Percentiles rank a stretch among this genome's conserved stretches.
Conservation (phyloP, 208 protist genomes). For the Herpetomonas samuelpessoai region DNA sequence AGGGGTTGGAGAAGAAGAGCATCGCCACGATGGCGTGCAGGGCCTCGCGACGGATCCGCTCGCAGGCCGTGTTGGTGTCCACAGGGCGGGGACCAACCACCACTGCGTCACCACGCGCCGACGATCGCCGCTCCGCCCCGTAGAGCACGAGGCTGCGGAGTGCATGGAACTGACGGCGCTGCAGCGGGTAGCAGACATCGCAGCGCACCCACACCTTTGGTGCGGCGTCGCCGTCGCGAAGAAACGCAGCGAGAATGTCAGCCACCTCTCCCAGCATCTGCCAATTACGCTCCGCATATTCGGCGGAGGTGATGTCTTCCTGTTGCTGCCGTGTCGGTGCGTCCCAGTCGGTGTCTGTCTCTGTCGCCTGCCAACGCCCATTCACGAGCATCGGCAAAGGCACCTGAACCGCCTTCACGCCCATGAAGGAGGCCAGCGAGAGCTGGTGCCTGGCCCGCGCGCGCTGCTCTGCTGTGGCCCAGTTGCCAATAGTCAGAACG, state of each 20-base stretch:
- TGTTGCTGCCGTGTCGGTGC: constrained; percentile 13
- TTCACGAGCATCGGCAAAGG: constrained; percentile 45
- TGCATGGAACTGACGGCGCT: constrained; percentile 51
- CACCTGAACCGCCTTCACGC: constrained; percentile 59
- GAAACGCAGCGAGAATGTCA: constrained; percentile 33
- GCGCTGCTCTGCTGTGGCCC: constrained; percentile 21
- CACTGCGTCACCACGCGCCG: no score
- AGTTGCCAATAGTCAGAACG: constrained; percentile 31
- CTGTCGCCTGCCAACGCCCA: neutral
- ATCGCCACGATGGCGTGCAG: constrained; percentile 35
- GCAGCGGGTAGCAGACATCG: constrained; percentile 37
- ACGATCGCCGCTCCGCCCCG: constrained; percentile 30
- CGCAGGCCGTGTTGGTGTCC: constrained; percentile 3
- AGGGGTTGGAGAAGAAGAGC: constrained; percentile 47
- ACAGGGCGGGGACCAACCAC: constrained; percentile 2
- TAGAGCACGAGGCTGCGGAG: constrained; percentile 53
- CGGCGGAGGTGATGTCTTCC: neutral
- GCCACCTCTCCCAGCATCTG: constrained; percentile 28
- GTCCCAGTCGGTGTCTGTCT: constrained; percentile 8
- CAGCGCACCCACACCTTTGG: constrained; percentile 76
- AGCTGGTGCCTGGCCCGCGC: constrained; percentile 42
- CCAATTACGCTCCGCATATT: constrained; percentile 25
- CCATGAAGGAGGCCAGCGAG: constrained; percentile 69
- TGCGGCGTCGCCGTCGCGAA: constrained; percentile 12
- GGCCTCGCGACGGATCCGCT: constrained; percentile 20